Base-by-base conservation (phyloP, 2,329 filamentous ascomycete genomes). In the Coniochaeta sp. region DNA sequence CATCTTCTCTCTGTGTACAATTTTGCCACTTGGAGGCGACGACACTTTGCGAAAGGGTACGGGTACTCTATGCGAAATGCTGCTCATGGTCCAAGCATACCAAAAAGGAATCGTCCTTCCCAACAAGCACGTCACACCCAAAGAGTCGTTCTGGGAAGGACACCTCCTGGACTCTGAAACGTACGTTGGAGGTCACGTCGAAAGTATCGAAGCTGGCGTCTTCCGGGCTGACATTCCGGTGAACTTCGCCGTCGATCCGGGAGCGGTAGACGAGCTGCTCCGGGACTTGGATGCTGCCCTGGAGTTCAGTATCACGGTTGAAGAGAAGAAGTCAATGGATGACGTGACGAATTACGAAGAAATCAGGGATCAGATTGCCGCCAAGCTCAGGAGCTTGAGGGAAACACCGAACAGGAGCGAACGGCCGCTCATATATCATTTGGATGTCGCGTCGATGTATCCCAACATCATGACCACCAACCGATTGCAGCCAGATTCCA, bases 401-500 rank as follows among this genome's bases (percentile, higher is more conserved):
- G 81, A 87, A 58, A 95, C 88, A 0, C 93, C 95, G 0, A 92
- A 96, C 68, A 84, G 95, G 64, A 86, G 81, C 66, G 95, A 99
- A 72, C 81, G 87, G 50, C 95, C 95, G 5, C 83, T 96, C 34
- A 99, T 99, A 65, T 99, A 99, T 76, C 95, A 99, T 81, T 80
- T 99, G 76, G 95, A 99, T 71, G 96, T 99, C 61, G 95, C 95
- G 19, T 97, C 95, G 62, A 99, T 99, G 95, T 99, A 99, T 72
- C 95, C 95, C 11, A 99, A 99, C 74, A 99, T 99, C 73, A 99
- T 99, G 96, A 99, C 96, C 1, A 99, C 95, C 1, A 99, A 99
- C 73, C 89, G 95, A 72, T 76, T 99, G 55, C 95, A 99, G 67
- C 95, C 95, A 0, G 95, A 99, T 73, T 98, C 95, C n/a, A 96